phyloP scores from a whole-genome alignment of 768 basidiomycete genomes.

The Mycena leptocephala region DNA sequence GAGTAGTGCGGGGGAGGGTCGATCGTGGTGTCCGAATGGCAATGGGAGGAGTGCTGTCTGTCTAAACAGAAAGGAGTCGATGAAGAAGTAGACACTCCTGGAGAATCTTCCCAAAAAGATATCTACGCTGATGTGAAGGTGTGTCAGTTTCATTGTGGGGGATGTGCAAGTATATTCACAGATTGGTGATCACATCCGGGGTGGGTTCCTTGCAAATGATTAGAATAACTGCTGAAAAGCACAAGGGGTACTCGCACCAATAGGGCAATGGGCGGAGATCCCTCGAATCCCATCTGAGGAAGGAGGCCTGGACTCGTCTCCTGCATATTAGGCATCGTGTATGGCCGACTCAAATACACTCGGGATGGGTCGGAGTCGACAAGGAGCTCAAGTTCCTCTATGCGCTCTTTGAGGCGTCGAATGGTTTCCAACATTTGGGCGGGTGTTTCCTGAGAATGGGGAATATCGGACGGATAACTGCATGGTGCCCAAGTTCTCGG shows the following conservation, averaged over 20 bases:
- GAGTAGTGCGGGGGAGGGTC: too few relatives aligned
- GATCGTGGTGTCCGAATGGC: slow-evolving; percentile 6
- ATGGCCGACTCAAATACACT: background rate
- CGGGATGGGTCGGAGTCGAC: too few relatives aligned
- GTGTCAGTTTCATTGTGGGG: too few relatives aligned
- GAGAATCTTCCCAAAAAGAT: slow-evolving; percentile 13
- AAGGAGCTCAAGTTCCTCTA: too few relatives aligned
- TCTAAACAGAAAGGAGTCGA: slow-evolving; percentile 2
- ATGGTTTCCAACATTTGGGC: too few relatives aligned
- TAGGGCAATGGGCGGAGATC: too few relatives aligned
- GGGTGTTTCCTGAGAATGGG: too few relatives aligned
- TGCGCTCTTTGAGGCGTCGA: too few relatives aligned
- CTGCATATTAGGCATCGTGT: background rate
- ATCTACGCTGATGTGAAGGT: background rate
- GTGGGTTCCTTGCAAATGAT: background rate
- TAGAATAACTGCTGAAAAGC: background rate
- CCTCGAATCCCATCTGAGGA: too few relatives aligned
- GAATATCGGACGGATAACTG: too few relatives aligned
- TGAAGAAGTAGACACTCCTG: slow-evolving; percentile 11
- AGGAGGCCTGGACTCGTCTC: background rate
- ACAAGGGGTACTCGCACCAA: too few relatives aligned
- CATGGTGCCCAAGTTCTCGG: too few relatives aligned
- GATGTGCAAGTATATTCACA: background rate
- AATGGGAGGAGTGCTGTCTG: background rate
- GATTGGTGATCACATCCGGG: background rate